Conservation (phyloP, 352 stramenopile species). For the Heterotrichella gracilis region DNA sequence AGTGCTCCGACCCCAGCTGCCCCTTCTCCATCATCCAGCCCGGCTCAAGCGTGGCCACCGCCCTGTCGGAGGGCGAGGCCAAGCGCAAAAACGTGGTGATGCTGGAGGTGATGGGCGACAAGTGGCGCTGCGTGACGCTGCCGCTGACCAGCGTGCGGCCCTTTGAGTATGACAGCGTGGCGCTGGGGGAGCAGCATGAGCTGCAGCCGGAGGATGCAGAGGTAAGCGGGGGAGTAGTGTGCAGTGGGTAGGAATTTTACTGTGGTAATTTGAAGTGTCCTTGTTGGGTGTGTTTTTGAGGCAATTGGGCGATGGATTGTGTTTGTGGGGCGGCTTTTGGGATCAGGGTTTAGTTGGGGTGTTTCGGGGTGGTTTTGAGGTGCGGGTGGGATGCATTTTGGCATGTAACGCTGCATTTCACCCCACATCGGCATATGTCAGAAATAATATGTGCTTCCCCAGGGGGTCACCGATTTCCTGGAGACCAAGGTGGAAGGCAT, state of each 20-base stretch:
- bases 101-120: slow-evolving; percentile 40
- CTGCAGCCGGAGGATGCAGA: slow-evolving; percentile 56
- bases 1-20: too few relatives aligned
- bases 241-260: slow-evolving; percentile 32
- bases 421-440: too few relatives aligned
- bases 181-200: slow-evolving; percentile 34
- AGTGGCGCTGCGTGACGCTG: slow-evolving; percentile 17
- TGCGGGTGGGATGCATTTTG: too few relatives aligned
- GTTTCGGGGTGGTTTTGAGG: too few relatives aligned
- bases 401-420: too few relatives aligned
- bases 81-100: slow-evolving; percentile 42
- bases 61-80: slow-evolving; percentile 44
- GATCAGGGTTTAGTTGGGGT: too few relatives aligned
- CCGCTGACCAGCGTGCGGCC: slow-evolving; percentile 52
- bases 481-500: slow-evolving; percentile 28
- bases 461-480: background rate
- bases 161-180: slow-evolving; percentile 58
- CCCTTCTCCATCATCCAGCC: slow-evolving; percentile 80
- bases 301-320: too few relatives aligned
- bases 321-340: too few relatives aligned
- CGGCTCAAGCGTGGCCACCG: slow-evolving; percentile 68
- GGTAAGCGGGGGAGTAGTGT: too few relatives aligned
- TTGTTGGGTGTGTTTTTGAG: too few relatives aligned
- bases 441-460: too few relatives aligned
- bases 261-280: slow-evolving; percentile 22